Conservation (phyloP, 345 rosid species). For the Raphanus sativus region DNA sequence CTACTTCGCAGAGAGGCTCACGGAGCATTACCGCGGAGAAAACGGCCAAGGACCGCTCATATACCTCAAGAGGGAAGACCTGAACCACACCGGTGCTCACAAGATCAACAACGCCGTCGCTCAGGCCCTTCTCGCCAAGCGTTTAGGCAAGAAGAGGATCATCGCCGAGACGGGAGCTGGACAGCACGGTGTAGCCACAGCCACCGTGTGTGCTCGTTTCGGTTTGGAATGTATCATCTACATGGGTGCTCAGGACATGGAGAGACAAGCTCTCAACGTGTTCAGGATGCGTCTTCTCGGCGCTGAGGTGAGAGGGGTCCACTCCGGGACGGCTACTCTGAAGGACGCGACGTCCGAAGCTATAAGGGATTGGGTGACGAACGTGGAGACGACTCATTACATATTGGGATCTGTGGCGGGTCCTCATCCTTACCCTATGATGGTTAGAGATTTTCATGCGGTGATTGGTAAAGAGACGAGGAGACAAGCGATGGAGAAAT, state of each 20-base stretch:
- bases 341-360: conserved; percentile 81
- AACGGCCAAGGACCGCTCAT: conserved; percentile 82
- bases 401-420: conserved; percentile 95
- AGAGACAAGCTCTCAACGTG: conserved; percentile 87
- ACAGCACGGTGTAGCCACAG: conserved; percentile 98
- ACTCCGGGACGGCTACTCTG: conserved; percentile 75
- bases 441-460: conserved; percentile 95
- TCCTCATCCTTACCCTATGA: conserved; percentile 97
- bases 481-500: conserved; percentile 79
- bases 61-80: conserved; percentile 92
- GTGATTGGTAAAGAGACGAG: conserved; percentile 93
- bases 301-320: conserved; percentile 81
- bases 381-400: conserved; percentile 90
- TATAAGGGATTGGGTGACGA: conserved; percentile 93
- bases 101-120: conserved; percentile 92
- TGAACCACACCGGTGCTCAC: conserved; percentile 93
- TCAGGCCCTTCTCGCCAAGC: conserved; percentile 87
- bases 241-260: conserved; percentile 98
- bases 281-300: conserved; percentile 95
- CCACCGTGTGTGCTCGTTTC: conserved; percentile 93
- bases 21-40: conserved; percentile 71
- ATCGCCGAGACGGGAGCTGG: conserved; percentile 99
- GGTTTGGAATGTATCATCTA: conserved; percentile 80
- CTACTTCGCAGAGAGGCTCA: conserved; percentile 85
- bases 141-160: conserved; percentile 71